phyloP scores from a whole-genome alignment of 2,329 filamentous ascomycete genomes.

The Metarhizium brunneum region DNA sequence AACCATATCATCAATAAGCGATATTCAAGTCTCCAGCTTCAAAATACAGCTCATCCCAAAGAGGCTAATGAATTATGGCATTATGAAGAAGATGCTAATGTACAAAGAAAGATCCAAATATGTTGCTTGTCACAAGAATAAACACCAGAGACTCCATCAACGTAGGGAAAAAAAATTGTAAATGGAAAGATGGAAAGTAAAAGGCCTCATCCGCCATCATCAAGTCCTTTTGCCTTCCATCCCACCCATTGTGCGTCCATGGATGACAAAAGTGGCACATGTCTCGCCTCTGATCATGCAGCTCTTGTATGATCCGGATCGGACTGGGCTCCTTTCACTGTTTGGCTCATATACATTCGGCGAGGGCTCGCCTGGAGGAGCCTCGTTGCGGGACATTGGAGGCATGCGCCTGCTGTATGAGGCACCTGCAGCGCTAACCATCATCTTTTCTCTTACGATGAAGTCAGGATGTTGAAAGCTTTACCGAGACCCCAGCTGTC shows the following conservation, averaged over 20 bases:
- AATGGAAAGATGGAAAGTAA: background rate
- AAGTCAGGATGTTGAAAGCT: constrained; percentile 4
- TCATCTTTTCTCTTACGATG: background rate
- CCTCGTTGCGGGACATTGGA: background rate
- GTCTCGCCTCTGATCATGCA: background rate
- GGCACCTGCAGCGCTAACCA: too few species aligned
- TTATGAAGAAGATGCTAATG: constrained; percentile 31
- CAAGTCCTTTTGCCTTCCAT: background rate
- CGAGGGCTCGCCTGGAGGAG: background rate
- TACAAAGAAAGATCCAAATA: constrained; percentile 15
- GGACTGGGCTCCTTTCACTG: constrained; percentile 5
- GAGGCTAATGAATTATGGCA: constrained; percentile 29
- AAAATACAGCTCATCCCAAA: too few species aligned
- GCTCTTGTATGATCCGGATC: constrained; percentile 12
- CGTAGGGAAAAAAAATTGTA: background rate
- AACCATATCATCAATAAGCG: too few species aligned
- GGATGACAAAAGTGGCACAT: background rate
- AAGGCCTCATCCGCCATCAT: background rate
- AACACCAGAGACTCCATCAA: constrained; percentile 2
- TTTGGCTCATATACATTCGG: constrained; percentile 20
- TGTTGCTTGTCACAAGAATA: constrained; percentile 9
- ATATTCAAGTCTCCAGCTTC: too few species aligned
- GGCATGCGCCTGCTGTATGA: background rate
- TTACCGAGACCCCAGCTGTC: constrained; percentile 60
- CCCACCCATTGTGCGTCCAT: background rate